Conservation (phyloP, 164 flowering plant species). For the Macadamia integrifolia region DNA sequence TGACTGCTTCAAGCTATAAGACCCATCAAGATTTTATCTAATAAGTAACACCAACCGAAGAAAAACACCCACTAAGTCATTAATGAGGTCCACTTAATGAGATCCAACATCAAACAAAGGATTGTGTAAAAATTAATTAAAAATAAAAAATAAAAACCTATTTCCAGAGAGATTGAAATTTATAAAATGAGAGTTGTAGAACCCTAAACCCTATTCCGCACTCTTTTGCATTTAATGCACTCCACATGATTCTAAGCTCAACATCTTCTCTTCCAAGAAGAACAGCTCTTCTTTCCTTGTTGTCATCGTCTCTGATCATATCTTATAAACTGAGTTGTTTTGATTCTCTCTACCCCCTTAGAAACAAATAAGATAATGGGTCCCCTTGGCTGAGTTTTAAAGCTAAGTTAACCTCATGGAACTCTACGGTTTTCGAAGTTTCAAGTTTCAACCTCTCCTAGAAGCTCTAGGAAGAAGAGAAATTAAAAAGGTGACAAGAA, state of each 20-base stretch:
- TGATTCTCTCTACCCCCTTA: not conserved
- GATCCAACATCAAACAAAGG: conserved; percentile 45
- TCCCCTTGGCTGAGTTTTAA: not conserved
- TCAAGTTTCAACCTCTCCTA: conserved; percentile 4
- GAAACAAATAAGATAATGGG: not conserved
- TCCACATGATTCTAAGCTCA: conserved; percentile 71
- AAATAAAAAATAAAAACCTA: conserved; percentile 24
- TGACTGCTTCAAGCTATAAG: conserved; percentile 1
- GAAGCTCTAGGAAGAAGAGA: conserved; percentile 16
- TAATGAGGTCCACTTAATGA: conserved; percentile 30
- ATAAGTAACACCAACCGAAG: not conserved
- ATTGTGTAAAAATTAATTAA: conserved; percentile 5
- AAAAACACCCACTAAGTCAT: conserved; percentile 15
- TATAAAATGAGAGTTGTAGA: conserved; percentile 21
- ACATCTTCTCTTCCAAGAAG: conserved; percentile 50
- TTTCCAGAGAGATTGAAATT: conserved; percentile 29
- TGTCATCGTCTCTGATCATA: conserved; percentile 16
- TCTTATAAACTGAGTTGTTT: conserved; percentile 6
- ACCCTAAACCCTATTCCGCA: conserved; percentile 28
- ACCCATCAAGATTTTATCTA: not conserved
- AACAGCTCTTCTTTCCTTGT: conserved; percentile 41
- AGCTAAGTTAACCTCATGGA: not conserved
- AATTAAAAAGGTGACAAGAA: conserved; percentile 1
- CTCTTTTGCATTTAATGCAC: conserved; percentile 47
- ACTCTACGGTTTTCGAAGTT: not conserved